phyloP scores from a whole-genome alignment of 192 early-diverging fungal genomes.

The Entrophospora sp. region DNA sequence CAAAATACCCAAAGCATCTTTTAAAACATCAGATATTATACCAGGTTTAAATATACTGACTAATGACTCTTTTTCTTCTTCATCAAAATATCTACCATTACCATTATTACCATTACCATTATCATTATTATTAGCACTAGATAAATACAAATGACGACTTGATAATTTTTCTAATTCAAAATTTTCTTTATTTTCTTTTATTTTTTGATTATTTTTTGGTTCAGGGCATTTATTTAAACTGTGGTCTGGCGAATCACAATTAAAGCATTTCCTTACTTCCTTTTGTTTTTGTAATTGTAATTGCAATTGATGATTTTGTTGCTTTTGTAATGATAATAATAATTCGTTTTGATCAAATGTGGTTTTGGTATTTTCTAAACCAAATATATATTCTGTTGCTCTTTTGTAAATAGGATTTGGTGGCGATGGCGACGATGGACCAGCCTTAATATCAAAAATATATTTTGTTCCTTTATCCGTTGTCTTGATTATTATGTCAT shows the following conservation, averaged over 20 bases:
- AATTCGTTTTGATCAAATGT: too few species aligned
- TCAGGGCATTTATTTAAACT: neutral
- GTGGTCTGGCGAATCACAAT: neutral
- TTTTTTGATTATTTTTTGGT: neutral
- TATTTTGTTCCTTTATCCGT: too few species aligned
- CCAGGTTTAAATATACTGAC: neutral
- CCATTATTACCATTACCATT: neutral
- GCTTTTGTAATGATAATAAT: too few species aligned
- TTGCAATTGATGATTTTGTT: too few species aligned
- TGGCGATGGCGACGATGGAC: too few species aligned
- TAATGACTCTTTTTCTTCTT: neutral
- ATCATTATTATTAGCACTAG: neutral
- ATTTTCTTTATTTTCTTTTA: neutral
- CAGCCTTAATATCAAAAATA: too few species aligned
- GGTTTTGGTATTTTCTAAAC: too few species aligned
- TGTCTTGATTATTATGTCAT: too few species aligned
- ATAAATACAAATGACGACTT: too few species aligned
- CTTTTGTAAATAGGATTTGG: too few species aligned
- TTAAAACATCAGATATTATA: slow-evolving; percentile 1
- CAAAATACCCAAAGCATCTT: slow-evolving; percentile 5
- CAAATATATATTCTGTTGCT: too few species aligned
- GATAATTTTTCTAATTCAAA: neutral
- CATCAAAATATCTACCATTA: slow-evolving; percentile 4
- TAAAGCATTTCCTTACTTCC: slow-evolving; percentile 5
- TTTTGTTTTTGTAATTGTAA: too few species aligned